phyloP scores from a whole-genome alignment of 139 green algal genomes.

The Chlamydomonas eustigma region DNA sequence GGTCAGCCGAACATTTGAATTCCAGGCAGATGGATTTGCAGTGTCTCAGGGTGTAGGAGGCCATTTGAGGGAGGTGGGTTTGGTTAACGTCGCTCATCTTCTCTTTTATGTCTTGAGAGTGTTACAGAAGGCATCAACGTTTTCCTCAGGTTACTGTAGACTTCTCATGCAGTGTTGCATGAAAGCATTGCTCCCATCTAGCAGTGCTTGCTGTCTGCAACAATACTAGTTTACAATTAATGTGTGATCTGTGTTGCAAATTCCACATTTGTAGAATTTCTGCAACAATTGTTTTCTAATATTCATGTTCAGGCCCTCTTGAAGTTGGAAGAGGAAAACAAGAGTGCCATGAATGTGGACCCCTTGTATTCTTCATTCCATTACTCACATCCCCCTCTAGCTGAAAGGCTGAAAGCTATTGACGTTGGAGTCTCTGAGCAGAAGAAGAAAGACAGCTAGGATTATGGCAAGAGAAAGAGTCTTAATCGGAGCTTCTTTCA shows the following conservation, averaged over 20 bases:
- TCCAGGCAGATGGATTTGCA: constrained; percentile 87
- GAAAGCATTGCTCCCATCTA: too few species aligned
- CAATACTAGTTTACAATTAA: too few species aligned
- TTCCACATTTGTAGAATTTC: too few species aligned
- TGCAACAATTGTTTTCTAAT: too few species aligned
- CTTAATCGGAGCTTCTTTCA: too few species aligned
- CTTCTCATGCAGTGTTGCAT: too few species aligned
- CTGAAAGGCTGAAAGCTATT: constrained; percentile 74
- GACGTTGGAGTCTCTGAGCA: constrained; percentile 15
- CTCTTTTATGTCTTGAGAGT: too few species aligned
- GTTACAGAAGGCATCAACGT: too few species aligned
- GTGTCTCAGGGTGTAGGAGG: constrained; percentile 35
- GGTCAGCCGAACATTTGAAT: constrained; percentile 80
- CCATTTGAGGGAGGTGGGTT: constrained; percentile 2
- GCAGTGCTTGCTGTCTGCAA: too few species aligned
- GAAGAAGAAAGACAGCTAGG: constrained; percentile 7
- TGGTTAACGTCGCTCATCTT: too few species aligned
- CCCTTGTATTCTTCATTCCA: constrained; percentile 59
- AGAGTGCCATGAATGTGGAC: constrained; percentile 47
- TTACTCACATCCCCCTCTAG: constrained; percentile 77
- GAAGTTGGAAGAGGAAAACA: constrained; percentile 82
- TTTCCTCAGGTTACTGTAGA: too few species aligned
- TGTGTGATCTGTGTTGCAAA: too few species aligned
- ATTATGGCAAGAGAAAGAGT: background rate
- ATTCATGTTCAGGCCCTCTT: constrained; percentile 50